Evolutionary conservation across 345 rosid genomes (phyloP), one percentile per base, ranked within the genome.

Genomic region (Camelina sativa): DNA sequence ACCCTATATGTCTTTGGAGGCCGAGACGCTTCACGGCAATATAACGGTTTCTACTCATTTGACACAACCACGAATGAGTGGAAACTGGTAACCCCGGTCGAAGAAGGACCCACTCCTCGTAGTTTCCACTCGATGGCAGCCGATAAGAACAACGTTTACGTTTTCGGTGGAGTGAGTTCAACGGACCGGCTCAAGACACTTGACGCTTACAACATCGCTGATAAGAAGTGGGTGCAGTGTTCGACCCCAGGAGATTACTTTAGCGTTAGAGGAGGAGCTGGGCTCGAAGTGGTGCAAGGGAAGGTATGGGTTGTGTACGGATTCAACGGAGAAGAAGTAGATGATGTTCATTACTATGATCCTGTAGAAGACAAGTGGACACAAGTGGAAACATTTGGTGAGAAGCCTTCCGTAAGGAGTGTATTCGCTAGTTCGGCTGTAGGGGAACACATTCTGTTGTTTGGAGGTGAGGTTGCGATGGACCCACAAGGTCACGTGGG

Each of bases 111-210:
- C 6, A 17, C 65, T 22, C 76, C 76, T 6, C 80, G 80, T 37
- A 76, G 80, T 52, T 76, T 76, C 67, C 80, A 76, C 76, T 62
- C 80, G 3, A 70, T 76, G 80, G 80, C 70, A n/a, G 69, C 80
- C 3, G 75, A 76, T 76, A 70, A 69, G 13, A 34, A 52, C 1
- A 69, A 53, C 58, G 22, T 76, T 20, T 76, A 69, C 28, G 75
- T 76, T 13, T 76, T 76, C 13, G 80, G 80, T 69, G 80, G 80
- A 32, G 74, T 69, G 57, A 4, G 75, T 43, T 20, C 23, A 34
- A 22, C 71, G 16, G 17, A 0, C 2, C 57, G 76, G 6, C 41
- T 76, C 59, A 69, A 76, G 16, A 70, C 69, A 12, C 43, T 76
- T 9, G 64, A 70, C n/a, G 50, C 48, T 8, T 76, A 69, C 71